Conservation (phyloP, 176 grass and related monocot species). For the Bromus sterilis region DNA sequence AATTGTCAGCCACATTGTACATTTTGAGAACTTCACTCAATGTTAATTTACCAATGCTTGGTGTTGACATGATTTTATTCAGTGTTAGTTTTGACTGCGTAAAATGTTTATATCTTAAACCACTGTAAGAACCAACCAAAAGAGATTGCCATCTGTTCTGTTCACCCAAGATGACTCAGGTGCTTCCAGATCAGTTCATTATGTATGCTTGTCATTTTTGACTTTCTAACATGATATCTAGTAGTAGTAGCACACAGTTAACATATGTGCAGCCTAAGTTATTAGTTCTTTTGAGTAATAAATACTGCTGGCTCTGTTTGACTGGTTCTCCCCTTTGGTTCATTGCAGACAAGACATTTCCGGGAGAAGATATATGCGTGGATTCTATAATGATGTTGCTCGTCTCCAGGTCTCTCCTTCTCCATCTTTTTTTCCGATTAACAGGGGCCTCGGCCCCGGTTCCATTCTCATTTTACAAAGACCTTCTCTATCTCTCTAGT, state of each 20-base stretch:
- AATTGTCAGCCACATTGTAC: neutral
- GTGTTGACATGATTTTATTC: neutral
- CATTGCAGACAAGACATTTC: constrained; percentile 70
- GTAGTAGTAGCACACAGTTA: neutral
- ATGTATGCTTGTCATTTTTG: neutral
- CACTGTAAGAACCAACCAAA: neutral
- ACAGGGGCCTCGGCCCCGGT: too few species aligned
- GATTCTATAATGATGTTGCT: constrained; percentile 60
- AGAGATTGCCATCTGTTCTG: neutral
- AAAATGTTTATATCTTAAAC: neutral
- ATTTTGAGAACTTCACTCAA: neutral
- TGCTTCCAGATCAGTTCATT: neutral
- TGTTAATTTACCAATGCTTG: neutral
- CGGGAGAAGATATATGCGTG: constrained; percentile 51
- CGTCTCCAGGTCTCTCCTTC: constrained; percentile 52
- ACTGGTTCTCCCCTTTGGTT: neutral
- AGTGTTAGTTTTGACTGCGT: neutral
- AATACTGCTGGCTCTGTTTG: neutral
- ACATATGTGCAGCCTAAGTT: neutral
- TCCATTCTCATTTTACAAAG: too few species aligned
- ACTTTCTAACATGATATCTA: neutral
- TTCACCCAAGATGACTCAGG: neutral
- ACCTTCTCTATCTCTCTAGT: neutral
- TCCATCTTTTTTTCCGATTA: neutral
- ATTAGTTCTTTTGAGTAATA: neutral